Conservation (phyloP, 495 filamentous ascomycete species). For the Penicillium chermesinum region DNA sequence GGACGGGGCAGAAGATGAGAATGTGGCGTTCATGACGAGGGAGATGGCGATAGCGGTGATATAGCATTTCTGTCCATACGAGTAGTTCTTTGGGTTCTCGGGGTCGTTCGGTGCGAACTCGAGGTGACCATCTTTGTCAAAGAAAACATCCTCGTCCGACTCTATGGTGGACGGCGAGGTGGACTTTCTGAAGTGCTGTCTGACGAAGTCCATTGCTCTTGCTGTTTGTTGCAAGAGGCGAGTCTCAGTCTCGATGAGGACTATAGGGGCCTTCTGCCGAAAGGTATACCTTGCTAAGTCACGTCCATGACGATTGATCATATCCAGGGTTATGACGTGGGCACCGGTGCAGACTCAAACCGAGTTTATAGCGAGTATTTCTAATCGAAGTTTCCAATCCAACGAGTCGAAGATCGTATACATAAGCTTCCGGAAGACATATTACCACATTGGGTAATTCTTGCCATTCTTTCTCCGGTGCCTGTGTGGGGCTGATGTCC, state of each 20-base stretch:
- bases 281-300: too few species aligned
- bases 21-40: conserved; percentile 4
- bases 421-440: not conserved
- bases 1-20: conserved; percentile 4
- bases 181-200: not conserved
- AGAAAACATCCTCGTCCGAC: conserved; percentile 1
- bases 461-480: not conserved
- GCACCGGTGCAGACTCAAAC: too few species aligned
- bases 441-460: not conserved
- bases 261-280: too few species aligned
- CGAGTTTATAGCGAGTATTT: too few species aligned
- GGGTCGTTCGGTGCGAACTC: conserved; percentile 7
- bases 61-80: not conserved
- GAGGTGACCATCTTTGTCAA: conserved; percentile 5
- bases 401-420: too few species aligned
- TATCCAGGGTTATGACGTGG: too few species aligned
- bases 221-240: not conserved
- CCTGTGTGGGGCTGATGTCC: not conserved
- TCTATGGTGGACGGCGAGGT: not conserved
- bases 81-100: conserved; percentile 6
- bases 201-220: not conserved
- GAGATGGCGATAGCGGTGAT: conserved; percentile 1
- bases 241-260: not conserved
- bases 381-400: too few species aligned
- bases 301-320: too few species aligned